phyloP scores from a whole-genome alignment of 1,139 yeast genomes.

The Debaryomycetaceae sp. region DNA sequence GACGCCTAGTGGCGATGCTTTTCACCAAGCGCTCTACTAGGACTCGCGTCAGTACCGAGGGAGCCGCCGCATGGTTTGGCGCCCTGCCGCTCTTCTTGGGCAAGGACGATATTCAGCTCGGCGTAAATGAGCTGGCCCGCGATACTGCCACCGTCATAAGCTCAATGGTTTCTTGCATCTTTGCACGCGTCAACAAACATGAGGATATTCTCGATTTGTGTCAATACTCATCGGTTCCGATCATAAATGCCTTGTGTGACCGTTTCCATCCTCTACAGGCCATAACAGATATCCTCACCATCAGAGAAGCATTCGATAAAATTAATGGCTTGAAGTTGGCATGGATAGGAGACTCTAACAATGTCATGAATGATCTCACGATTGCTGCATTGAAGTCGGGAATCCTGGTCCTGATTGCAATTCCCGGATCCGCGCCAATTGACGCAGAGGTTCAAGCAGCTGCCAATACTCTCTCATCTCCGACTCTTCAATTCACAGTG shows the following conservation, averaged over 20 bases:
- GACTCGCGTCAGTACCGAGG: constrained; percentile 89
- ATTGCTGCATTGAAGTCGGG: constrained; percentile 83
- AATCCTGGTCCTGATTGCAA: constrained; percentile 71
- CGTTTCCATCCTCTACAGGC: constrained; percentile 93
- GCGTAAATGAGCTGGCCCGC: constrained; percentile 81
- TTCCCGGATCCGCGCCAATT: constrained; percentile 66
- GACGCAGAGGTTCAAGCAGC: constrained; percentile 53
- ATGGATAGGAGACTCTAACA: constrained; percentile 96
- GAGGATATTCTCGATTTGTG: constrained; percentile 71
- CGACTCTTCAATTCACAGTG: constrained; percentile 47
- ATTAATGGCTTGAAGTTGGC: constrained; percentile 64
- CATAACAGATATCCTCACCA: constrained; percentile 79
- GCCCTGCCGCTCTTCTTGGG: constrained; percentile 96
- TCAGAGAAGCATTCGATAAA: constrained; percentile 60
- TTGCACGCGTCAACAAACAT: constrained; percentile 89
- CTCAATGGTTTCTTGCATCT: constrained; percentile 89
- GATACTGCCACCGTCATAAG: constrained; percentile 85
- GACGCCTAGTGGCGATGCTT: constrained; percentile 72
- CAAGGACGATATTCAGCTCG: constrained; percentile 90
- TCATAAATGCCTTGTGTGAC: constrained; percentile 89
- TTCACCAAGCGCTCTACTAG: constrained; percentile 91
- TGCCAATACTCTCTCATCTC: constrained; percentile 36
- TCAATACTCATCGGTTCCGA: constrained; percentile 72
- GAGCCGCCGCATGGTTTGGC: constrained; percentile 88
- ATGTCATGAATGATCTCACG: constrained; percentile 89